phyloP scores from a whole-genome alignment of 2,329 filamentous ascomycete genomes.

The Fusarium equiseti region DNA sequence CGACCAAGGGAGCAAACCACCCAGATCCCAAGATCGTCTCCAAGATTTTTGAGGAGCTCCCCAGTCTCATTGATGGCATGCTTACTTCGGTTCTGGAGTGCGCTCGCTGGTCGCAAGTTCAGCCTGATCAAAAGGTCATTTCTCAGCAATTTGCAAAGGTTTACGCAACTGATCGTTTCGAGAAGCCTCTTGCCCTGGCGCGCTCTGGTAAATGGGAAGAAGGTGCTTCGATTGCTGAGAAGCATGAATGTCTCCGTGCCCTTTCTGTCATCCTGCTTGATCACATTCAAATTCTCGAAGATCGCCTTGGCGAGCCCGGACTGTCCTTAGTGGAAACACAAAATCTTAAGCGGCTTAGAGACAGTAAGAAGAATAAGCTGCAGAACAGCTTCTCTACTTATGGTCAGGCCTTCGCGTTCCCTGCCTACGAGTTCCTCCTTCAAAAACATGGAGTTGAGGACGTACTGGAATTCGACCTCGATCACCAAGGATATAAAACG shows the following conservation, averaged over 20 bases:
- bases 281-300: slow-evolving; percentile 60
- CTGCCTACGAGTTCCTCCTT: slow-evolving; percentile 84
- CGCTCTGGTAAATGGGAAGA: slow-evolving; percentile 69
- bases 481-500: slow-evolving; percentile 78
- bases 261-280: slow-evolving; percentile 68
- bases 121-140: slow-evolving; percentile 58
- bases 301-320: slow-evolving; percentile 45
- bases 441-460: slow-evolving; percentile 72
- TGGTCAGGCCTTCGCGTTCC: slow-evolving; percentile 75
- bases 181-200: slow-evolving; percentile 66
- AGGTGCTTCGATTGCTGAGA: slow-evolving; percentile 68
- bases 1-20: slow-evolving; percentile 49
- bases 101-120: slow-evolving; percentile 62
- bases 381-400: slow-evolving; percentile 72
- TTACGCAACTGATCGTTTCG: slow-evolving; percentile 64
- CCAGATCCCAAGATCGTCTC: slow-evolving; percentile 58
- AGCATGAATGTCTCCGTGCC: slow-evolving; percentile 66
- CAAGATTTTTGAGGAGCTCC: slow-evolving; percentile 62
- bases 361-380: slow-evolving; percentile 59
- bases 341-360: slow-evolving; percentile 52
- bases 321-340: slow-evolving; percentile 49
- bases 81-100: slow-evolving; percentile 67
- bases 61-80: slow-evolving; percentile 66
- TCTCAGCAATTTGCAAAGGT: slow-evolving; percentile 61
- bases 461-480: slow-evolving; percentile 77